phyloP scores from a whole-genome alignment of 768 basidiomycete species.

The Termitomyces sp. region DNA sequence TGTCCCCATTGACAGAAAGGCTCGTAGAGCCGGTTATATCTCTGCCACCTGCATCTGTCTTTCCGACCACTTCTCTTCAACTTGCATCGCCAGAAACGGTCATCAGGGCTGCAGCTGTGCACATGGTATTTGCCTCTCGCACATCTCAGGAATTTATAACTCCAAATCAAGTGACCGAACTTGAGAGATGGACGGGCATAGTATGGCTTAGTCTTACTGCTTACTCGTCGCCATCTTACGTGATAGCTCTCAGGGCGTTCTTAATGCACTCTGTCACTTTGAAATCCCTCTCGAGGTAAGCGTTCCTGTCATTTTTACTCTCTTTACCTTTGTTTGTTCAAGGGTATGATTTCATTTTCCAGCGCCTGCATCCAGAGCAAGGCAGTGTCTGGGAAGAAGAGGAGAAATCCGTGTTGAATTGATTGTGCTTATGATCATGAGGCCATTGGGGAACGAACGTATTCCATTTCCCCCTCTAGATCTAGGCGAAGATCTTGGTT shows the following conservation, averaged over 20 bases:
- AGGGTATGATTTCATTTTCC: slow-evolving; percentile 1
- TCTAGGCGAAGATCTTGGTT: neutral
- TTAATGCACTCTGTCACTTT: slow-evolving; percentile 51
- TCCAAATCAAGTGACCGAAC: slow-evolving; percentile 54
- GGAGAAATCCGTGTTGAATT: neutral
- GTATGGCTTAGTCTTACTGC: slow-evolving; percentile 23
- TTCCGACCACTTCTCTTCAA: slow-evolving; percentile 15
- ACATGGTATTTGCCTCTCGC: slow-evolving; percentile 82
- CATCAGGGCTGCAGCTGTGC: slow-evolving; percentile 76
- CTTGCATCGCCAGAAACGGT: slow-evolving; percentile 27
- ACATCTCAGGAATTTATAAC: slow-evolving; percentile 72
- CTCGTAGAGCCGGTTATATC: slow-evolving; percentile 39
- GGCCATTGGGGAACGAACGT: neutral
- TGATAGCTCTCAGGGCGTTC: slow-evolving; percentile 38
- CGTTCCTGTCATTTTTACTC: slow-evolving; percentile 10
- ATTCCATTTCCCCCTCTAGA: neutral
- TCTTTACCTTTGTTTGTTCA: slow-evolving; percentile 9
- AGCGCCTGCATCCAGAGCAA: slow-evolving; percentile 52
- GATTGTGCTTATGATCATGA: neutral
- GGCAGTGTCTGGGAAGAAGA: slow-evolving; percentile 55
- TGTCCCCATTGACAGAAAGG: slow-evolving; percentile 42
- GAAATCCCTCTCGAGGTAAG: slow-evolving; percentile 51
- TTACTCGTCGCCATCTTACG: slow-evolving; percentile 4
- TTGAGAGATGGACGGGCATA: slow-evolving; percentile 62
- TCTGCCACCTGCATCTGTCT: slow-evolving; percentile 21